phyloP scores from a whole-genome alignment of 1,284 basidiomycete species.

The Ganoderma resinaceum region DNA sequence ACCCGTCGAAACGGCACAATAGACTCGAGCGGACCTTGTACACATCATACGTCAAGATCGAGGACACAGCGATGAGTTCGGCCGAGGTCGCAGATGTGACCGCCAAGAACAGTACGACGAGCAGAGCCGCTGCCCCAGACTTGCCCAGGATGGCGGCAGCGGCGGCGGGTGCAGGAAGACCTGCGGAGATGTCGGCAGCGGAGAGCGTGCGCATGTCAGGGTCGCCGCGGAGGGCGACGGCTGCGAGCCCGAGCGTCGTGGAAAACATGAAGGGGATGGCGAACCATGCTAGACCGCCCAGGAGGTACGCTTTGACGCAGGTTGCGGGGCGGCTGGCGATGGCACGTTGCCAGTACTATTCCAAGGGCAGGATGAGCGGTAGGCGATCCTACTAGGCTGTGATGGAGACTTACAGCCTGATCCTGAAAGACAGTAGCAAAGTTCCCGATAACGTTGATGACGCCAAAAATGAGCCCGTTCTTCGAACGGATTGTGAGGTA shows the following conservation, averaged over 20 bases:
- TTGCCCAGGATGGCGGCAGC: slow-evolving; percentile 82
- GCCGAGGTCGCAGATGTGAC: slow-evolving; percentile 90
- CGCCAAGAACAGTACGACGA: slow-evolving; percentile 80
- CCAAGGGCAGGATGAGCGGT: neutral
- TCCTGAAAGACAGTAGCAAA: slow-evolving; percentile 63
- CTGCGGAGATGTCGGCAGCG: slow-evolving; percentile 78
- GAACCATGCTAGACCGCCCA: slow-evolving; percentile 92
- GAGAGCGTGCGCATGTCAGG: slow-evolving; percentile 69
- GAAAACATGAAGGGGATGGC: slow-evolving; percentile 84
- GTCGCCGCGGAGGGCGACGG: slow-evolving; percentile 79
- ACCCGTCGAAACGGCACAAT: no score
- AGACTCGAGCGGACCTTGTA: slow-evolving; percentile 48
- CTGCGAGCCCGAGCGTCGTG: slow-evolving; percentile 84
- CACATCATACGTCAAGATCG: slow-evolving; percentile 83
- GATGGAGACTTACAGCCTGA: slow-evolving; percentile 36
- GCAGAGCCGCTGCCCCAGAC: slow-evolving; percentile 73
- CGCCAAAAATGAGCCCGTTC: slow-evolving; percentile 87
- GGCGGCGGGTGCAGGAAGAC: slow-evolving; percentile 83
- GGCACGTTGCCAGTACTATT: slow-evolving; percentile 81
- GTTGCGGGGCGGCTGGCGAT: slow-evolving; percentile 85
- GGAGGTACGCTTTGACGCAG: slow-evolving; percentile 89
- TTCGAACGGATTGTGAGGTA: slow-evolving; percentile 84
- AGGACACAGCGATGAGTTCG: slow-evolving; percentile 89
- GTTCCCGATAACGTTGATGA: slow-evolving; percentile 87
- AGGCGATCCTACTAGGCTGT: neutral